These are phyloP conservation scores for Zea mays DNA, from an alignment of 176 grass and related monocot genomes.

Conservation along the genomic window DNA sequence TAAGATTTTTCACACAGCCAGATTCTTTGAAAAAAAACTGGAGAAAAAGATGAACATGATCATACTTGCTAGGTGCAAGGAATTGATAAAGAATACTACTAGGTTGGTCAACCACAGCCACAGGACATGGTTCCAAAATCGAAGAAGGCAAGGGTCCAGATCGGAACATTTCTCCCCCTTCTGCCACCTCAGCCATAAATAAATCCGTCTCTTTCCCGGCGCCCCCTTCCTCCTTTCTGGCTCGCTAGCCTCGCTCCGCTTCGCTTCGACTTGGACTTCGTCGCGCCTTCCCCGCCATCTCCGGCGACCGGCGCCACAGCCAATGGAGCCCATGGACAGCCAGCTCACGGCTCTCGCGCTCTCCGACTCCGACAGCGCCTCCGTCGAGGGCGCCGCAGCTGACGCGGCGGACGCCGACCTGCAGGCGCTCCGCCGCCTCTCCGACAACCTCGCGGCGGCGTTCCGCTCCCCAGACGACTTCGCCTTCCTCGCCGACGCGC, in stretches of 20 bases:
- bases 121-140: neutral
- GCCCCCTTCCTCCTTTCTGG: neutral
- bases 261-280: slow-evolving; percentile 24
- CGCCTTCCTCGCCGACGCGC: slow-evolving; percentile 67
- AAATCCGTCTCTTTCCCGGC: slow-evolving; percentile 10
- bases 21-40: too few relatives aligned
- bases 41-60: too few relatives aligned
- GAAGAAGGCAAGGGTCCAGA: neutral
- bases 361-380: slow-evolving; percentile 65
- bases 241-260: too few relatives aligned
- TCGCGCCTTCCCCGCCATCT: slow-evolving; percentile 26
- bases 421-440: slow-evolving; percentile 86
- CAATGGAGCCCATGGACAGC: slow-evolving; percentile 54
- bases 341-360: slow-evolving; percentile 42
- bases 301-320: neutral
- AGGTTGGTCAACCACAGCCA: neutral
- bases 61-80: too few relatives aligned
- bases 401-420: slow-evolving; percentile 47
- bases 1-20: too few relatives aligned
- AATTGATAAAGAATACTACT: too few relatives aligned
- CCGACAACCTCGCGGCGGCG: slow-evolving; percentile 66
- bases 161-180: neutral
- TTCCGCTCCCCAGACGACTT: slow-evolving; percentile 65
- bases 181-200: slow-evolving; percentile 8
- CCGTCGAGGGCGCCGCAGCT: slow-evolving; percentile 2